These are phyloP conservation scores for Scheffersomyces coipomensis DNA, from an alignment of 805 yeast genomes.

Conservation along the genomic window DNA sequence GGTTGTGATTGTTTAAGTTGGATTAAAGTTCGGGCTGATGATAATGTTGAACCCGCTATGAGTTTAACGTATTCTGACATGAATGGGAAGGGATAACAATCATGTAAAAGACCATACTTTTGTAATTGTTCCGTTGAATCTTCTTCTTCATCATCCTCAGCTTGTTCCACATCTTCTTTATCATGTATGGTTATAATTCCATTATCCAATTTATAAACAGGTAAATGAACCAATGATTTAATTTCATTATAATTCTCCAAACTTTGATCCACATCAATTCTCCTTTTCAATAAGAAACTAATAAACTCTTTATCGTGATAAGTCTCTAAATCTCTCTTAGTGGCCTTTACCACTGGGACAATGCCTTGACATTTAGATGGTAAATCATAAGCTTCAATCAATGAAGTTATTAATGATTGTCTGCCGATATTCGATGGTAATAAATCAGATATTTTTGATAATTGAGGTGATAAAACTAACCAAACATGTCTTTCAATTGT, in stretches of 20 bases:
- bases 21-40: constrained; percentile 41
- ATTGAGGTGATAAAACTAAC: constrained; percentile 17
- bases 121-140: constrained; percentile 15
- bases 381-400: constrained; percentile 43
- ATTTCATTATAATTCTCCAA: constrained; percentile 1
- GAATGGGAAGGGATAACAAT: constrained; percentile 62
- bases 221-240: not conserved
- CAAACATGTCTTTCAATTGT: constrained; percentile 13
- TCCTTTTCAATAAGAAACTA: constrained; percentile 30
- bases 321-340: constrained; percentile 34
- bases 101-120: constrained; percentile 52
- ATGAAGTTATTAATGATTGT: constrained; percentile 41
- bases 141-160: constrained; percentile 4
- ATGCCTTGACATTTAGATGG: constrained; percentile 20
- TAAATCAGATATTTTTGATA: constrained; percentile 29
- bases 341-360: constrained; percentile 21
- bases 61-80: constrained; percentile 48
- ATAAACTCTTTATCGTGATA: constrained; percentile 53
- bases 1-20: constrained; percentile 1
- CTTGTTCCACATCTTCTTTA: constrained; percentile 1
- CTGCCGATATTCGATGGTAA: constrained; percentile 56
- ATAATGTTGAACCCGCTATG: constrained; percentile 58
- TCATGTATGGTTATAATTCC: not conserved
- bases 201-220: not conserved
- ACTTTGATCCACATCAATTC: constrained; percentile 14